Evolutionary conservation across 75 land plant species (phyloP).

Genomic region (Isoetes taiwanensis): DNA sequence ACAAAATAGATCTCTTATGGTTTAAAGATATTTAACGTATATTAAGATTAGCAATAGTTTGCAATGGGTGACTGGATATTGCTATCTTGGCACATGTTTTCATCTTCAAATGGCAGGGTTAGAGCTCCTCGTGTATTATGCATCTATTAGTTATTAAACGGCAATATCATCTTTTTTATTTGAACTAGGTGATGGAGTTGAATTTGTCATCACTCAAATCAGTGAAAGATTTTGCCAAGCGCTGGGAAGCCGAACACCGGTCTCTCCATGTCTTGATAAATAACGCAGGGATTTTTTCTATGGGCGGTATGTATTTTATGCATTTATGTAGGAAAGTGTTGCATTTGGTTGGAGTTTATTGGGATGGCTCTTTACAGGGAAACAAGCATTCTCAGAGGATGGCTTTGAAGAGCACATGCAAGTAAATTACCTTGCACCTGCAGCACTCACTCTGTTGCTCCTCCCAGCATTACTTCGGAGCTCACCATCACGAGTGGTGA

Average conservation of each 20-base stretch:
- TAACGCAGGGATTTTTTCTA: constrained; percentile 87
- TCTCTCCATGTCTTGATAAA: constrained; percentile 81
- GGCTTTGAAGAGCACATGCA: constrained; percentile 91
- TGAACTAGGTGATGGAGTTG: constrained; percentile 95
- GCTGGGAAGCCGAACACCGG: constrained; percentile 61
- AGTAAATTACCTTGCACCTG: constrained; percentile 94
- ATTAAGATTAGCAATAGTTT: too few relatives aligned
- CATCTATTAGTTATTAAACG: too few relatives aligned
- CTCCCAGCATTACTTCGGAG: constrained; percentile 83
- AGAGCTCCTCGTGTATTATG: too few relatives aligned
- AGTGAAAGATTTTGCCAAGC: constrained; percentile 61
- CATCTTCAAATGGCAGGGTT: constrained; percentile 8
- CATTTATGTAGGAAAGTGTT: too few relatives aligned
- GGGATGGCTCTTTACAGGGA: too few relatives aligned
- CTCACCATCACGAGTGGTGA: constrained; percentile 82
- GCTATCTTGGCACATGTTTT: too few relatives aligned
- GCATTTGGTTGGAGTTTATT: too few relatives aligned
- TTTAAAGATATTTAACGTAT: too few relatives aligned
- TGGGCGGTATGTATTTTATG: constrained; percentile 52
- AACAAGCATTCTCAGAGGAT: constrained; percentile 75
- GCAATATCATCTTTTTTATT: too few relatives aligned
- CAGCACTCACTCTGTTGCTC: constrained; percentile 71
- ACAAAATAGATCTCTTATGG: too few relatives aligned
- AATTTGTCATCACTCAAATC: constrained; percentile 79
- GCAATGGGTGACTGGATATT: too few relatives aligned